Base-by-base conservation (phyloP, 1,284 basidiomycete species). In the Sporisorium scitamineum region DNA sequence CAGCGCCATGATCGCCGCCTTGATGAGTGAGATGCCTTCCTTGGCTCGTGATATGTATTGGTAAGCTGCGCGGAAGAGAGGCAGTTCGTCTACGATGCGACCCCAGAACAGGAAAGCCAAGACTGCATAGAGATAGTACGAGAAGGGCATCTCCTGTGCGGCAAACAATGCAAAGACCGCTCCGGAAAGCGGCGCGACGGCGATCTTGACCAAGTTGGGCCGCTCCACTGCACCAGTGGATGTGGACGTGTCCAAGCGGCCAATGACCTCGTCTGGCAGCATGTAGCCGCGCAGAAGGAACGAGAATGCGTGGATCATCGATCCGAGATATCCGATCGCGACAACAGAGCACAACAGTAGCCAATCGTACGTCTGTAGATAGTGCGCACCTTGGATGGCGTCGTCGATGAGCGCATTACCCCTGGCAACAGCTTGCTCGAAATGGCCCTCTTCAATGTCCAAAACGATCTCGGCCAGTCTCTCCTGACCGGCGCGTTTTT, bases 281-380 rank as follows among this genome's bases (percentile, higher is more conserved):
- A 76, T 77, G 44, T 79, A 77, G 31, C 60, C 57, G 24, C 68
- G 73, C 18, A 86, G 61, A 20, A 86, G 70, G 64, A 78, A 84
- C 5, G 80, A 47, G 13, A 81, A 56, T 7, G 80, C 76, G 58
- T 85, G 84, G 8, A 83, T 24, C 29, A 91, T 90, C 90, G 93
- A 94, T 50, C 93, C 93, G 0, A 89, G 80, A 84, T 95, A 95
- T 5, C 92, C 93, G 5, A 88, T 78, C 2, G 89, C 89, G 53
- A 94, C 92, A 64, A 95, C 90, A 1, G 84, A 86, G 26, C 90
- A 89, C 27, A 95, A 90, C 47, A 94, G 86, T 31, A 90, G 87
- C 45, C 92, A 91, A 80, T 95, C 93, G 82, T 94, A 91, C 29
- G 92, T 94, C 85, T 95, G 92, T 6, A 95, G 88, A 83, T 95